Base-by-base conservation (phyloP, 2,329 filamentous ascomycete species). In the Fusarium sp. region DNA sequence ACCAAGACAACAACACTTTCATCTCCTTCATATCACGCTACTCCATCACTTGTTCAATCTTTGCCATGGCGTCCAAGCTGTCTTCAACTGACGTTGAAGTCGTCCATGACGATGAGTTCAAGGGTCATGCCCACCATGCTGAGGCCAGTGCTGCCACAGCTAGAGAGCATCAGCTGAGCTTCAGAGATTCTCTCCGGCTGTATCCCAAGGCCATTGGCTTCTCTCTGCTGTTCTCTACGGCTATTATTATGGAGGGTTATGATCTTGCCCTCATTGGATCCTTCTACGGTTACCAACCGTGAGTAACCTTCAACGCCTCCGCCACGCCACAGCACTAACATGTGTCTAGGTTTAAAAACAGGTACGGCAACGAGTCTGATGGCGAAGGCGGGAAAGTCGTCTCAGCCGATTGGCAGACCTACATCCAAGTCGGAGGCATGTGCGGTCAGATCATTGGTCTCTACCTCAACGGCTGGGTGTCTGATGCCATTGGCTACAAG, bases 371-470 rank as follows among this genome's bases (percentile, higher is more conserved):
- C 31, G 62, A 77, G 34, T 35, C 66, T 18, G 67, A 72, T 42
- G 58, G 54, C 11, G 58, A 76, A 18, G 76, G 76, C 3, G 70
- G 70, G 8, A 71, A 59, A 42, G 68, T 78, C 18, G 67, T 77
- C 29, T 77, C 76, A 5, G 76, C 76, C 2, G 62, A 77, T 16
- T 78, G 76, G 76, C 76, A 78, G 81, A 85, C 70, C 77, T 83
- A 74, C 76, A 84, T 66, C 68, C 81, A 54, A 78, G 83, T 65
- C 83, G 84, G 70, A 77, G 76, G 66, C 83, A 86, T 68, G 86
- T 87, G 76, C 24, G 91, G 91, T n/a, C 89, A 91, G 76, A 88
- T 93, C 57, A 83, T 92, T 52, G 91, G 91, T 6, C 81, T 92
- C 22, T 79, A 91, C 69, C 82, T 91, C 76, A 91, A 90, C 77